Evolutionary conservation across 2,329 filamentous ascomycete species (phyloP), one percentile per base, ranked within the genome.

Genomic region (Aspergillus arachidicola): DNA sequence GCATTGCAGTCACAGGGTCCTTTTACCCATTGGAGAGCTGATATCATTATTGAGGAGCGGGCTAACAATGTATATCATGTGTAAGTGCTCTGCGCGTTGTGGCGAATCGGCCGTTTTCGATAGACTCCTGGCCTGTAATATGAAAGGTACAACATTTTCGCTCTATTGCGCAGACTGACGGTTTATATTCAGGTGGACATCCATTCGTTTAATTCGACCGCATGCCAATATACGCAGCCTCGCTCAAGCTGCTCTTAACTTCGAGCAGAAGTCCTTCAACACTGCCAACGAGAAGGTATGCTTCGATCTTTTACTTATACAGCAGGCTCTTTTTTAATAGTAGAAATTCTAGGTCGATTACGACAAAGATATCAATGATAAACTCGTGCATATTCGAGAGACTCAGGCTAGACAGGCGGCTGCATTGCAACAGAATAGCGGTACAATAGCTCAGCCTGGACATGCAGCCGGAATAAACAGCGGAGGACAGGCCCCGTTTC

Each of bases 11-110:
- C 68, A 16, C 80, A 82, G 66, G 79, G 78, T 19, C 74, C 78
- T 3, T 81, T 78, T 58, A 73, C 68, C 38, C 81, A 80, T 63
- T 83, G 81, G 81, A 77, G 80, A 66, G 75, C 75, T n/a, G 76
- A 77, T 32, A 76, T 83, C 6, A 68, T 69, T 16, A 68, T 79
- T 21, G 75, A 76, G 63, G 76, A 78, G 36, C 76, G 81, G 55
- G 77, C 75, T 5, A 69, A 74, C 38, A 80, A 79, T 65, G 76
- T 83, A 57, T 77, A 76, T 67, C 77, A 82, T 65, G 79, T 83
- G 76, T 81, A 70, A 66, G 78, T 75, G 56, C 50, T 58, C 41
- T 55, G 55, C 59, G 23, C 30, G 48, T n/a, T 5, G 28, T 51
- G 12, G 48, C 5, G 12, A 14, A 34, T 34, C 48, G 48, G 30